Conservation (phyloP, 805 yeast genomes). For the Candida boleticola region DNA sequence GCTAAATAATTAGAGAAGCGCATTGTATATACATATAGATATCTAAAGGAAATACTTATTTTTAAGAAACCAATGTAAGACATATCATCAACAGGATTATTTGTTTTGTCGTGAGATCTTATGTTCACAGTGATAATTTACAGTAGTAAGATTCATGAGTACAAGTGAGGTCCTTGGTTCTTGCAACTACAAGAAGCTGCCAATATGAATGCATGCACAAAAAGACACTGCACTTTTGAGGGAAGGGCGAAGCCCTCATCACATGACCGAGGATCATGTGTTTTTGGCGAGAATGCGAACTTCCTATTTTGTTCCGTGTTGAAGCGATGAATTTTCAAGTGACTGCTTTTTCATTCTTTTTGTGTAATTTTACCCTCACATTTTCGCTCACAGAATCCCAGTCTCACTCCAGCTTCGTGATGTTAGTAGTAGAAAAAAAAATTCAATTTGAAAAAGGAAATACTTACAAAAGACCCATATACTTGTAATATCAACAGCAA, state of each 20-base stretch:
- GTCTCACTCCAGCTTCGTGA: slow-evolving; percentile 1
- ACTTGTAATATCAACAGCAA: slow-evolving; percentile 13
- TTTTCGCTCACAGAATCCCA: not conserved
- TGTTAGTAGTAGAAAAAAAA: slow-evolving; percentile 3
- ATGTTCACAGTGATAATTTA: too few species aligned
- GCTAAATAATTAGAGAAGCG: slow-evolving; percentile 1
- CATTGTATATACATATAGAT: not conserved
- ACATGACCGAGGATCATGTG: too few species aligned
- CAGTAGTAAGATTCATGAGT: too few species aligned
- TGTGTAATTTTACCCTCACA: slow-evolving; percentile 2
- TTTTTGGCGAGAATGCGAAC: too few species aligned
- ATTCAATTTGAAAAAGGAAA: slow-evolving; percentile 3
- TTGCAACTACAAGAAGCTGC: too few species aligned
- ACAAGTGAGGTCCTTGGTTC: too few species aligned
- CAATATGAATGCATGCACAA: too few species aligned
- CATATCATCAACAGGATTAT: not conserved
- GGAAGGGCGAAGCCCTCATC: too few species aligned
- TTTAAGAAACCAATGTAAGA: not conserved
- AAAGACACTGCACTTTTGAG: too few species aligned
- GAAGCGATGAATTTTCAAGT: not conserved
- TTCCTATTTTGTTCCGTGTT: not conserved
- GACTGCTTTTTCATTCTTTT: slow-evolving; percentile 1
- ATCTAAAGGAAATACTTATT: not conserved
- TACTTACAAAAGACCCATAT: slow-evolving; percentile 5
- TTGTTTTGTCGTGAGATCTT: too few species aligned